Percentiles rank a stretch among this genome's conserved stretches.
Conservation (phyloP, 306 rosid species). For the Comarum palustre region DNA sequence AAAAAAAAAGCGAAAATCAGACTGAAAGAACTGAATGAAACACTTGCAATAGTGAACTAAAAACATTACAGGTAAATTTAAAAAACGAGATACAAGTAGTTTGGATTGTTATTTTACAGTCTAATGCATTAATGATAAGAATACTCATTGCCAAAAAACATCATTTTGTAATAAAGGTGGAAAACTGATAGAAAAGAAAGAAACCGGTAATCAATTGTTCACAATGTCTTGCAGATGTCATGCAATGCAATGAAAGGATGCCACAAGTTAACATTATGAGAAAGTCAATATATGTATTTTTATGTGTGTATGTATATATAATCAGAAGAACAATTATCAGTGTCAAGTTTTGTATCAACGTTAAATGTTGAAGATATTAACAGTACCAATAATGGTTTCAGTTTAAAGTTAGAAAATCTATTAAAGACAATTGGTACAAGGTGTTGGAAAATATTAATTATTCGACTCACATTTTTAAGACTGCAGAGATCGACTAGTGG, state of each 20-base stretch:
- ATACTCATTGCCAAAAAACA: neutral
- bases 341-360: neutral
- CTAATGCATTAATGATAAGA: neutral
- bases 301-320: neutral
- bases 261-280: neutral
- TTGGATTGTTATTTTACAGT: neutral
- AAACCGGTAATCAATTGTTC: neutral
- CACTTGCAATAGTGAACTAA: constrained; percentile 5
- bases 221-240: neutral
- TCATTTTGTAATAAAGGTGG: neutral
- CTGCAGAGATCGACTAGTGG: constrained; percentile 74
- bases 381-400: neutral
- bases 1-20: constrained; percentile 18
- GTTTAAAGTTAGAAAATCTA: neutral
- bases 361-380: neutral
- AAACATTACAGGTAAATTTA: neutral
- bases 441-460: neutral
- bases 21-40: constrained; percentile 15
- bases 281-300: neutral
- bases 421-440: neutral
- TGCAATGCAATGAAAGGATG: neutral
- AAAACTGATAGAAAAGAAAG: neutral
- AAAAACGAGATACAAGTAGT: neutral
- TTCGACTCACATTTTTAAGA: constrained; percentile 66
- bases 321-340: neutral